Evolutionary conservation across 352 stramenopile species (phyloP).

Genomic region (Halophytophthora batemanensis): DNA sequence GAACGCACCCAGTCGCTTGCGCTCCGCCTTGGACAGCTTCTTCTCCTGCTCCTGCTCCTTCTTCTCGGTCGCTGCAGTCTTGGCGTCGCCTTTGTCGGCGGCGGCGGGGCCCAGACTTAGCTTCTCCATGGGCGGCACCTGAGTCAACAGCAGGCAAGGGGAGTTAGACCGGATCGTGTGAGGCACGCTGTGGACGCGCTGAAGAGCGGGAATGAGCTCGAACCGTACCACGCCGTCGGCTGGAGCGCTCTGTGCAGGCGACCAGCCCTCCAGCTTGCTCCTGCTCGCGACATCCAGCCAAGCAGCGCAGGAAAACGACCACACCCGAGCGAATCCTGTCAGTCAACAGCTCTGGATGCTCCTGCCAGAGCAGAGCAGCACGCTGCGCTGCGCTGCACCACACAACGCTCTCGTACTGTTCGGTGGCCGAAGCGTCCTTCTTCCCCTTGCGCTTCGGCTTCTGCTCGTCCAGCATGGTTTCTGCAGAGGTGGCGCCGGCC

Average conservation of each 20-base stretch:
- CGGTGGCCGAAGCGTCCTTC: constrained; percentile 8
- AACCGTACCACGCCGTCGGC: too few species aligned
- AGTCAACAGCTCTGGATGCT: neutral
- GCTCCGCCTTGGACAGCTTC: constrained; percentile 57
- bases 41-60: constrained; percentile 31
- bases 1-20: constrained; percentile 51
- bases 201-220: too few species aligned
- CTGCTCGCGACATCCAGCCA: constrained; percentile 8
- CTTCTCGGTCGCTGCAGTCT: neutral
- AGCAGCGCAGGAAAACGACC: neutral
- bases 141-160: neutral
- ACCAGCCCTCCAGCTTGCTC: constrained; percentile 64
- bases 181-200: too few species aligned
- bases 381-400: neutral
- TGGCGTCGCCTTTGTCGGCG: neutral
- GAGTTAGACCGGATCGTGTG: neutral
- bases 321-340: constrained; percentile 7
- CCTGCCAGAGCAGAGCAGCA: too few species aligned
- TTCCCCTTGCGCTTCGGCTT: constrained; percentile 28
- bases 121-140: constrained; percentile 40
- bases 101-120: constrained; percentile 42
- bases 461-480: constrained; percentile 32
- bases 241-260: constrained; percentile 28
- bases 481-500: constrained; percentile 8
- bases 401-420: constrained; percentile 28